Base-by-base conservation (phyloP, 257 asterid species). In the Paraleonurus japonicus region DNA sequence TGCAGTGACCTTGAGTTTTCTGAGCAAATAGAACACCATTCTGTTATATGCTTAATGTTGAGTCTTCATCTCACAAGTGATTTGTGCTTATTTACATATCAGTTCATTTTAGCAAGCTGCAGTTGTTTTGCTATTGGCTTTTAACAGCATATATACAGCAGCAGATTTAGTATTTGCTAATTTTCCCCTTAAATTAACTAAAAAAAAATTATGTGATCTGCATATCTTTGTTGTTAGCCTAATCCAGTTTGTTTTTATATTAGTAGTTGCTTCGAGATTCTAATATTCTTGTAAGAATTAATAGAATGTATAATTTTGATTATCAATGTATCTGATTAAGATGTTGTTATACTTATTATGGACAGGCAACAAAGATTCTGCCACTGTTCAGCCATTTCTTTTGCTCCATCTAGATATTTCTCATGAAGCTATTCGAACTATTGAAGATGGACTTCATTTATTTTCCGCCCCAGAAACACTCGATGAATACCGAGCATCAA, bases 351-450 rank as follows among this genome's bases (percentile, higher is more conserved):
- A 13, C 47, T 75, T 72, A 43, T 70, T 77, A 54, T 79, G 74
- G 72, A 74, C 87, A 93, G 98, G 98, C 69, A 89, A 83, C 75
- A 90, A 71, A 85, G 51, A 85, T 61, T 93, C 98, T 45, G 97
- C 94, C 62, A 93, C 95, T 24, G 85, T 89, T 62, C 88, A 93
- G 75, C 98, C 98, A 58, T 90, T 89, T 78, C 80, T 85, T 69
- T 65, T 93, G 77, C 97, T 93, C 76, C 97, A 93, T 86, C 92
- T 93, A 17, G 97, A 93, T 75, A 93, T 93, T 71, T 84, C 93
- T 35, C 87, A 80, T 55, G 96, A 86, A 69, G 75, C 79, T 70
- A 90, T 87, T 81, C 86, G 51, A 64, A 87, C 87, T 19, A 76
- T 93, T 64, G 95, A 88, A 81, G 96, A 90, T 58, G 97, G 96